Evolutionary conservation across 75 land plant genomes (phyloP).

Genomic region (Pinus tabuliformis): DNA sequence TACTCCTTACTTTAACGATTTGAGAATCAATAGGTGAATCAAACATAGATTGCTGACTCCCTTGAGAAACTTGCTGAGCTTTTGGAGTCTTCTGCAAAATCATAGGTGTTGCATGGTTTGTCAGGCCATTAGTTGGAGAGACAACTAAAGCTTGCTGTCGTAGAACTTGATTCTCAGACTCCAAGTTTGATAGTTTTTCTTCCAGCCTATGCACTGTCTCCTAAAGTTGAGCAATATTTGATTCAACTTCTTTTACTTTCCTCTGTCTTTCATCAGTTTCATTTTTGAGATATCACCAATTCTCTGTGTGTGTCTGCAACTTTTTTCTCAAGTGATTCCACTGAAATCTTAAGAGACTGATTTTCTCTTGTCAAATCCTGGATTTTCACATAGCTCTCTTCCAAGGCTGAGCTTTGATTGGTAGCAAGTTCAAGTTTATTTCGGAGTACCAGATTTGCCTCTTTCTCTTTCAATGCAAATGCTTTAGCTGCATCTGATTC

Average conservation of each 20-base stretch:
- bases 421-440: no score
- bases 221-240: slow-evolving; percentile 50
- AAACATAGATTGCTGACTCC: slow-evolving; percentile 34
- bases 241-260: slow-evolving; percentile 63
- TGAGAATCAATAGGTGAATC: slow-evolving; percentile 63
- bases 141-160: slow-evolving; percentile 60
- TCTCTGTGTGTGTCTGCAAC: slow-evolving; percentile 54
- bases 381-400: no score
- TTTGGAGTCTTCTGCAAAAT: slow-evolving; percentile 37
- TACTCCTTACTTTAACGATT: slow-evolving; percentile 30
- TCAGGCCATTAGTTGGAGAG: slow-evolving; percentile 48
- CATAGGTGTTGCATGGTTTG: slow-evolving; percentile 19
- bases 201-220: slow-evolving; percentile 73
- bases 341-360: no score
- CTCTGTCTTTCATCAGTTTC: slow-evolving; percentile 44
- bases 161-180: slow-evolving; percentile 89
- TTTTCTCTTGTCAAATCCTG: no score
- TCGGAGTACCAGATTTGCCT: no score
- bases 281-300: slow-evolving; percentile 45
- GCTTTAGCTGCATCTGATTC: no score
- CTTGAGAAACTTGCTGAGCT: slow-evolving; percentile 26
- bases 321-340: slow-evolving; percentile 47
- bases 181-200: slow-evolving; percentile 71
- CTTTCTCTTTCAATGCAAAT: no score
- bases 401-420: no score